phyloP scores from a whole-genome alignment of 805 yeast genomes.

The Candida patagonica region DNA sequence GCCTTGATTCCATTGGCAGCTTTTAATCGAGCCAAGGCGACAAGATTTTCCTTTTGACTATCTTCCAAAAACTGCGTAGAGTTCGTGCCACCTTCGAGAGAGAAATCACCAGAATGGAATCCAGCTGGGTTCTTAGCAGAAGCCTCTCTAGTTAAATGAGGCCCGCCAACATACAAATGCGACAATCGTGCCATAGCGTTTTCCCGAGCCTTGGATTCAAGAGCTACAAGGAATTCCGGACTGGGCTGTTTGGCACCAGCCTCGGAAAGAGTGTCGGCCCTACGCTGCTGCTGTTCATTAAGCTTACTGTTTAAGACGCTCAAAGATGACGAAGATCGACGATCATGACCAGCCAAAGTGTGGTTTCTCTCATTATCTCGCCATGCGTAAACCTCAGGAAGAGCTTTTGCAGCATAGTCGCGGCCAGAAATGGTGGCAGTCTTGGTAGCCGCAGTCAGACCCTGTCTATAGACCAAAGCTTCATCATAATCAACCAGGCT shows the following conservation, averaged over 20 bases:
- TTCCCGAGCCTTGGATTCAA: slow-evolving; percentile 26
- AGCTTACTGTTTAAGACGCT: slow-evolving; percentile 6
- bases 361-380: slow-evolving; percentile 9
- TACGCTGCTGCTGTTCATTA: slow-evolving; percentile 1
- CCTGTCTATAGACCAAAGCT: slow-evolving; percentile 5
- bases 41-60: slow-evolving; percentile 30
- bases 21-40: slow-evolving; percentile 43
- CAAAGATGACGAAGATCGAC: slow-evolving; percentile 1
- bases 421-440: slow-evolving; percentile 28
- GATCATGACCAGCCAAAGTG: slow-evolving; percentile 8
- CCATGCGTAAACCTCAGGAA: slow-evolving; percentile 28
- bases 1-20: slow-evolving; percentile 35
- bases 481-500: slow-evolving; percentile 8
- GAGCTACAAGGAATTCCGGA: slow-evolving; percentile 7
- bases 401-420: slow-evolving; percentile 25
- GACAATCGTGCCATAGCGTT: slow-evolving; percentile 24
- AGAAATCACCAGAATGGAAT: slow-evolving; percentile 9
- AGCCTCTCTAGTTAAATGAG: too few relatives aligned
- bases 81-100: too few relatives aligned
- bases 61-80: slow-evolving; percentile 14
- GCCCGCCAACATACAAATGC: slow-evolving; percentile 18
- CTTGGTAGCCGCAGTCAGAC: slow-evolving; percentile 17
- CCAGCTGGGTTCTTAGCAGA: slow-evolving; percentile 15
- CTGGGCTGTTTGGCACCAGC: slow-evolving; percentile 1
- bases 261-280: not conserved